Evolutionary conservation across 2,329 filamentous ascomycete species (phyloP), one percentile per base, ranked within the genome.

Genomic region (Fusarium xyrophilum): DNA sequence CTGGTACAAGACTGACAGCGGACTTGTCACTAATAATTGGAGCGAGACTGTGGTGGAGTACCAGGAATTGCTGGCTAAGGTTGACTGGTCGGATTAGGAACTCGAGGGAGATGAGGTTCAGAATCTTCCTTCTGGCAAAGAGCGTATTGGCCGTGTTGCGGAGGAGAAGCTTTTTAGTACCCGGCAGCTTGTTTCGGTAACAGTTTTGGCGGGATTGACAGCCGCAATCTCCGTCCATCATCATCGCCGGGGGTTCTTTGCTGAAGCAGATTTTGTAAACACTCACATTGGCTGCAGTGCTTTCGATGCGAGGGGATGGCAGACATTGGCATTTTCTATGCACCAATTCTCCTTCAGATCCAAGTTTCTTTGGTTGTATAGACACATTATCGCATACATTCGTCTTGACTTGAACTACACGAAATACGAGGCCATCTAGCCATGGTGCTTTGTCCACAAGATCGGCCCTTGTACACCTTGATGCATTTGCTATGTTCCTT

Each of bases 171-270:
- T 27, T 3, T 15, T 44, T 2, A 44, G 42, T 44, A 44, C 12
- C 2, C 0, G 1, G 17, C 25, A 28, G 5, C 2, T 44, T 2
- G 3, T 15, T 15, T 44, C 42, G 0, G 12, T n/a, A 0, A n/a
- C 25, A 0, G 25, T 0, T 11, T 2, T 44, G 1, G 2, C 1
- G 6, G 42, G 13, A 15, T n/a, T 44, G 13, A 0, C 6, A 0
- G 8, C 1, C 28, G 13, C 13, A 1, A 19, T 4, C 6, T 28
- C 25, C 0, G 8, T 27, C 4, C 28, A 28, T 15, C 19, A 2
- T 44, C 19, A 3, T 44, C 17, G 25, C 7, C 8, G 19, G 6
- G 19, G 25, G n/a, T 1, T 1, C 8, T n/a, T 44, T n/a, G 3
- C 8, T 44, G 8, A 44, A 44, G 25, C 2, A 44, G 12, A n/a